A percentile compares a stretch with the other conserved stretches of the same genome.
Evolutionary conservation across 441 rosid genomes (phyloP).

Genomic region (Croton laevigatus): DNA sequence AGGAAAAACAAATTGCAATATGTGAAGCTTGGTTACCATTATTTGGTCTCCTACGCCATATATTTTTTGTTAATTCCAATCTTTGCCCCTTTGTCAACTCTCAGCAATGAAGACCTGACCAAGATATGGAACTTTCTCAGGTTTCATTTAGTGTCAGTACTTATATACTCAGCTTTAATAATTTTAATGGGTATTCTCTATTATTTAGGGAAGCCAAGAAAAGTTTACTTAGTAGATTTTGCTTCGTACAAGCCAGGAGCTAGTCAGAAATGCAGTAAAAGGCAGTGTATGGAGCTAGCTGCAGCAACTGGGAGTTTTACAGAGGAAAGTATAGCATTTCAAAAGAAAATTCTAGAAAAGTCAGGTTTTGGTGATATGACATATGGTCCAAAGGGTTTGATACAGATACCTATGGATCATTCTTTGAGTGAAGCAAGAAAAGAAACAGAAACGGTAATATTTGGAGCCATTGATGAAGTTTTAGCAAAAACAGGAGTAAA

Average conservation of each 20-base stretch:
- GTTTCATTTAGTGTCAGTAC: background rate
- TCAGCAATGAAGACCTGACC: conserved; percentile 25
- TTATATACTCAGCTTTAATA: background rate
- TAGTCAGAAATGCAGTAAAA: conserved; percentile 26
- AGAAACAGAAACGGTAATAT: conserved; percentile 46
- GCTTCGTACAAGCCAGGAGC: conserved; percentile 49
- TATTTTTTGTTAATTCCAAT: conserved; percentile 20
- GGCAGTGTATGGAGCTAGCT: conserved; percentile 34
- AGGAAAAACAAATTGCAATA: conserved; percentile 20
- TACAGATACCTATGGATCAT: conserved; percentile 23
- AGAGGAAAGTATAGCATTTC: conserved; percentile 38
- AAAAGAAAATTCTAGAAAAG: conserved; percentile 46
- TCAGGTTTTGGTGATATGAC: conserved; percentile 48
- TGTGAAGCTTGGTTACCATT: conserved; percentile 32
- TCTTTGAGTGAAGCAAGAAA: conserved; percentile 33
- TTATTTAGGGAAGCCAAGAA: conserved; percentile 35
- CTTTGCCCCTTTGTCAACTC: conserved; percentile 18
- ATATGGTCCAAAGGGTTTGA: conserved; percentile 35
- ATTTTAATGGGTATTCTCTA: conserved; percentile 27
- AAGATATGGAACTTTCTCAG: conserved; percentile 22
- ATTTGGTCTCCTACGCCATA: conserved; percentile 25
- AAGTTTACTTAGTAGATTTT: conserved; percentile 50
- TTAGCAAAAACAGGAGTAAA: conserved; percentile 42
- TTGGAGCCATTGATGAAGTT: conserved; percentile 53
- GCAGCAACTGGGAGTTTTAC: conserved; percentile 27